Percentiles rank a stretch among this genome's conserved stretches.
phyloP scores from a whole-genome alignment of 1,284 basidiomycete species.

The Pisolithus thermaeus region DNA sequence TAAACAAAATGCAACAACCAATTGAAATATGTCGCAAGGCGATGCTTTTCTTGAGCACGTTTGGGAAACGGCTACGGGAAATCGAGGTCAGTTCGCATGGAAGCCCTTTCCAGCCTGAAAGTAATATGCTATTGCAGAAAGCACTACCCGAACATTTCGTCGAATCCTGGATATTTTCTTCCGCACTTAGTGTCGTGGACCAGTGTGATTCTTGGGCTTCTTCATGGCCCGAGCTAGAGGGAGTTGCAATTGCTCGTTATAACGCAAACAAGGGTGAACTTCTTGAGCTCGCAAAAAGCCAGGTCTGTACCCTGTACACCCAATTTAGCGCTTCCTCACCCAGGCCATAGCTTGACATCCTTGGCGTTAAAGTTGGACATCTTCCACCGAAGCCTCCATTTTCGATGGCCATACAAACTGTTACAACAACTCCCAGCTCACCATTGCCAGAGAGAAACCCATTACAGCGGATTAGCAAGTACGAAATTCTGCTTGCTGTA shows the following conservation, averaged over 20 bases:
- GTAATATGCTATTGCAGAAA: conserved; percentile 37
- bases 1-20: conserved; percentile 67
- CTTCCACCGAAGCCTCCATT: conserved; percentile 74
- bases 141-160: conserved; percentile 77
- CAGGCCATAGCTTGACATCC: conserved; percentile 62
- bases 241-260: conserved; percentile 41
- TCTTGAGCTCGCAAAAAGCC: conserved; percentile 73
- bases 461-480: conserved; percentile 47
- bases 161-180: conserved; percentile 93
- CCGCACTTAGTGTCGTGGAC: conserved; percentile 81
- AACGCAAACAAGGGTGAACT: conserved; percentile 77
- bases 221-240: conserved; percentile 38
- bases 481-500: conserved; percentile 61
- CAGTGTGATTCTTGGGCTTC: conserved; percentile 77
- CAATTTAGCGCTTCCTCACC: conserved; percentile 10
- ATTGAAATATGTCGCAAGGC: conserved; percentile 67
- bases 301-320: conserved; percentile 42
- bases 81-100: conserved; percentile 52
- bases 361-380: conserved; percentile 70
- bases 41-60: conserved; percentile 71
- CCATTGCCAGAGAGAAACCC: conserved; percentile 19
- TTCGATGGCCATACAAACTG: conserved; percentile 36
- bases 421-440: conserved; percentile 12
- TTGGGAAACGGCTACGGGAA: conserved; percentile 72
- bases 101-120: conserved; percentile 1